A percentile compares a stretch with the other conserved stretches of the same genome.
phyloP scores from a whole-genome alignment of 306 rosid species.

The Pterocarpus santalinus region DNA sequence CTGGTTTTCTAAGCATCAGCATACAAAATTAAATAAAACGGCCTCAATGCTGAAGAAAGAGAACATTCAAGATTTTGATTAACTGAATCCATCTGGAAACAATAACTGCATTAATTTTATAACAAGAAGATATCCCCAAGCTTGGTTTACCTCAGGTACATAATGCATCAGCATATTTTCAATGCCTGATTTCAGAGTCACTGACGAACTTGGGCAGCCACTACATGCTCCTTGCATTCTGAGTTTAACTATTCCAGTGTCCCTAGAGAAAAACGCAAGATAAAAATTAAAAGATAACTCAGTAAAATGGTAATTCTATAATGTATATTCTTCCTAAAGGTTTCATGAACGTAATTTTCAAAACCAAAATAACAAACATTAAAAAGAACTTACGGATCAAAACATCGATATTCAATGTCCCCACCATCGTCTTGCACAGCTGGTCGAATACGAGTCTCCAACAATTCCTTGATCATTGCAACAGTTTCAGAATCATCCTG shows the following conservation, averaged over 20 bases:
- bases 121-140: conserved; percentile 28
- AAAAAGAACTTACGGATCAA: conserved; percentile 67
- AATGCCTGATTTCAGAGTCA: conserved; percentile 97
- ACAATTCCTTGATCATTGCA: conserved; percentile 96
- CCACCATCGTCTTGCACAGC: conserved; percentile 99
- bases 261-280: conserved; percentile 60
- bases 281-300: background rate
- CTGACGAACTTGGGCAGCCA: conserved; percentile 99
- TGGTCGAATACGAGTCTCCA: conserved; percentile 96
- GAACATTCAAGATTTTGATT: conserved; percentile 21
- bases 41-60: conserved; percentile 1
- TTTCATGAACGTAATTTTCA: conserved; percentile 29
- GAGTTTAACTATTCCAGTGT: conserved; percentile 85
- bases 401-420: conserved; percentile 86
- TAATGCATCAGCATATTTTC: conserved; percentile 99
- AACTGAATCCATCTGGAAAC: background rate
- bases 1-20: background rate
- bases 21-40: background rate
- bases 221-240: conserved; percentile 98
- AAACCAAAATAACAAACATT: conserved; percentile 34
- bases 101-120: conserved; percentile 24
- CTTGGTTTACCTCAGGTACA: conserved; percentile 87
- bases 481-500: conserved; percentile 97
- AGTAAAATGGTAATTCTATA: background rate
- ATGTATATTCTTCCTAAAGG: background rate